Percentiles rank a stretch among this genome's conserved stretches.
phyloP scores from a whole-genome alignment of 768 basidiomycete genomes.

The Ramaria rubella region DNA sequence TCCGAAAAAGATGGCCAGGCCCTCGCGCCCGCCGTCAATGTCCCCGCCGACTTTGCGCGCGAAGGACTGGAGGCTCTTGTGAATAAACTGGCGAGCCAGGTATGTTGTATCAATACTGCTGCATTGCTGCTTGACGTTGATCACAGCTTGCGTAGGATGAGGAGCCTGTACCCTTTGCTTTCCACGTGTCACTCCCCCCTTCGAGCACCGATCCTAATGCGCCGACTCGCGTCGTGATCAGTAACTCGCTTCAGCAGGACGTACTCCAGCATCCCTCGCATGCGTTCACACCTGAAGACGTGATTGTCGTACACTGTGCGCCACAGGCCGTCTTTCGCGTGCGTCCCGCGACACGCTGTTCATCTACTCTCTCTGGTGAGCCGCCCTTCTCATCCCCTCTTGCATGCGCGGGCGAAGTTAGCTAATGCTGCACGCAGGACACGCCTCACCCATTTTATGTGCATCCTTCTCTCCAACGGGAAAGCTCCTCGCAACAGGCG shows the following conservation, averaged over 20 bases:
- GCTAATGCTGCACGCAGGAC: conserved; percentile 44
- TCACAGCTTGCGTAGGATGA: conserved; percentile 45
- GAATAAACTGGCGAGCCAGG: conserved; percentile 77
- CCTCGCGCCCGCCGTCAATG: conserved; percentile 80
- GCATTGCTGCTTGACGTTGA: not conserved
- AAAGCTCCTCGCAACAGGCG: conserved; percentile 84
- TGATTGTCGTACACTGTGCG: conserved; percentile 82
- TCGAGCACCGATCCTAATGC: conserved; percentile 39
- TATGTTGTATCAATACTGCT: conserved; percentile 28
- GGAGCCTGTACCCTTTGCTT: conserved; percentile 88
- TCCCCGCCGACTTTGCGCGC: conserved; percentile 80
- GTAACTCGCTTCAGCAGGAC: conserved; percentile 79
- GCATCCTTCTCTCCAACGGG: conserved; percentile 96
- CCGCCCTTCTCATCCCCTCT: not conserved
- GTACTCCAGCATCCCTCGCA: conserved; percentile 67
- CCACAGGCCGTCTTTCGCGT: conserved; percentile 96
- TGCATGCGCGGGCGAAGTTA: not conserved
- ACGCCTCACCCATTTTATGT: conserved; percentile 88
- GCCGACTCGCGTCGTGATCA: conserved; percentile 75
- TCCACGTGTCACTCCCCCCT: conserved; percentile 71
- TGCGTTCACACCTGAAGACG: conserved; percentile 76
- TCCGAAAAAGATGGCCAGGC: conserved; percentile 77
- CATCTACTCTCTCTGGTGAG: conserved; percentile 79
- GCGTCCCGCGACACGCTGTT: conserved; percentile 89
- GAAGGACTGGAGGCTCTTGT: conserved; percentile 84